Percentiles rank a stretch among this genome's conserved stretches.
Evolutionary conservation across 2,329 filamentous ascomycete genomes (phyloP).

Genomic region (Colletotrichum phormii): DNA sequence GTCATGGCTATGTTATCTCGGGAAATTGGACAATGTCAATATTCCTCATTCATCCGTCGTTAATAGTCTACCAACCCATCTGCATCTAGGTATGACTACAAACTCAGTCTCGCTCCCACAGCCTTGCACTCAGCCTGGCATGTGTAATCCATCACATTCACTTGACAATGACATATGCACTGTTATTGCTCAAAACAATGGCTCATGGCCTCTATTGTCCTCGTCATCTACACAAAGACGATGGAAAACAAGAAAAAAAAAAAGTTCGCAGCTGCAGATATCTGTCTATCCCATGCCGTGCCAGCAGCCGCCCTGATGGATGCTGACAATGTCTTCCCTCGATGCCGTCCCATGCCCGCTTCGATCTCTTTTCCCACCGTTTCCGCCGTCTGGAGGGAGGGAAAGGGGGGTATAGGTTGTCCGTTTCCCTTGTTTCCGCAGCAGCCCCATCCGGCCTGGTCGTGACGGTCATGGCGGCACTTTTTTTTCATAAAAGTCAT

Average conservation of each 20-base stretch:
- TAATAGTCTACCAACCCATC: not conserved
- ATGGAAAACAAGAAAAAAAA: not conserved
- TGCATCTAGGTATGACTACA: too few species aligned
- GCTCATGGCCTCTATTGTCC: slow-evolving; percentile 34
- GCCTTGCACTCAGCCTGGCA: too few species aligned
- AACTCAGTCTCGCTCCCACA: too few species aligned
- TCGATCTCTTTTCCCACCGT: not conserved
- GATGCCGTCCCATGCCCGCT: slow-evolving; percentile 16
- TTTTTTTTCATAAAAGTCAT: slow-evolving; percentile 17
- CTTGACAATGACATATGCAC: not conserved
- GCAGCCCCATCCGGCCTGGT: slow-evolving; percentile 11
- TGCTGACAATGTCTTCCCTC: slow-evolving; percentile 14
- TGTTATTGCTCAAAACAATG: not conserved
- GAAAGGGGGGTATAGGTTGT: not conserved
- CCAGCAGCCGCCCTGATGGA: slow-evolving; percentile 20
- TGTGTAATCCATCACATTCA: too few species aligned
- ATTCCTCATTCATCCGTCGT: too few species aligned
- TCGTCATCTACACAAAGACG: slow-evolving; percentile 34
- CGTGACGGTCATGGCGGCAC: slow-evolving; percentile 9
- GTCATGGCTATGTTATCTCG: too few species aligned
- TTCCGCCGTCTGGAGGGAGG: not conserved
- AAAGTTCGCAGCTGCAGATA: slow-evolving; percentile 27
- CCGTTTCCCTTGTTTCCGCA: not conserved
- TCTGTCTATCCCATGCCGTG: slow-evolving; percentile 32
- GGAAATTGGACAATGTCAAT: too few species aligned